These are phyloP conservation scores for Pseudocohnilembus persalinus DNA, from an alignment of 169 alveolate species.

Conservation along the genomic window DNA sequence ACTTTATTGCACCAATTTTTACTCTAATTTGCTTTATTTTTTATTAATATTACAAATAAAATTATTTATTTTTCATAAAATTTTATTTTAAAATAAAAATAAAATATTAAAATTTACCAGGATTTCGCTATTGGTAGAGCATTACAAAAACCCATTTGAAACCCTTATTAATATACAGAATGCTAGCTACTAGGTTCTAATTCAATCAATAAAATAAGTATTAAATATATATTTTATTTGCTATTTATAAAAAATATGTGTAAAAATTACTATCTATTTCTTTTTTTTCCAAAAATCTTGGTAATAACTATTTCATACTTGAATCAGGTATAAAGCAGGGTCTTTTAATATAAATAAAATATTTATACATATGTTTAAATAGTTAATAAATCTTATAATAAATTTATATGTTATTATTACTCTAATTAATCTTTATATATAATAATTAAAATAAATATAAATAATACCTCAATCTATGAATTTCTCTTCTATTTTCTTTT, in stretches of 20 bases:
- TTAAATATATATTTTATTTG: neutral
- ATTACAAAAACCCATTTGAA: neutral
- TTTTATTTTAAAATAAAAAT: too few relatives aligned
- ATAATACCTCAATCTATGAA: neutral
- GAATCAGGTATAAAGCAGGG: neutral
- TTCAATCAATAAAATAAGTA: too few relatives aligned
- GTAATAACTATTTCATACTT: neutral
- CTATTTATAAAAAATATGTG: neutral
- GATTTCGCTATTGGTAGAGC: neutral
- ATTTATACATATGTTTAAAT: neutral
- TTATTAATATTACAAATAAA: too few relatives aligned
- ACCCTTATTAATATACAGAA: neutral
- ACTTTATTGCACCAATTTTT: neutral
- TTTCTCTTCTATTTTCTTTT: neutral
- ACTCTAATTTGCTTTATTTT: neutral
- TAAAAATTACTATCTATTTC: neutral
- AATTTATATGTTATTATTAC: too few relatives aligned
- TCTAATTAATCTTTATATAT: too few relatives aligned
- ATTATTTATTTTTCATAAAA: neutral
- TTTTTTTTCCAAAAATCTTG: neutral
- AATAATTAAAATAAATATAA: too few relatives aligned
- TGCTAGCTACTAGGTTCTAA: neutral
- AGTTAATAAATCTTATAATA: too few relatives aligned
- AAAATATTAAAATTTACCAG: neutral
- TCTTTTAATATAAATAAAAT: neutral